Percentiles rank a stretch among this genome's conserved stretches.
phyloP scores from a whole-genome alignment of 1,284 basidiomycete genomes.

The Cutaneotrichosporon sp. region DNA sequence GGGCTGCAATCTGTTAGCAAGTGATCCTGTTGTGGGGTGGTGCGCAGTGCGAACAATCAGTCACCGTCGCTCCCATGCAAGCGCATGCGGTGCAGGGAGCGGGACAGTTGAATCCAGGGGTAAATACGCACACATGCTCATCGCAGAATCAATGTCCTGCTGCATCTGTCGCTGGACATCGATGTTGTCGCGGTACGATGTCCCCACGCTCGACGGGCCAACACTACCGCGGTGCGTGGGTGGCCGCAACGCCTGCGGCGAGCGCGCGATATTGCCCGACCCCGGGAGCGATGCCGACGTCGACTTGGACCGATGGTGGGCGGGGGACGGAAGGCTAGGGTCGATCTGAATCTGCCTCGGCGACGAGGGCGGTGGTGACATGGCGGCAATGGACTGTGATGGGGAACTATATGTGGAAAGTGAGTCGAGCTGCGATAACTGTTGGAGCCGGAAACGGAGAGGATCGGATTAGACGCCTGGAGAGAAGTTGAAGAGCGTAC shows the following conservation, averaged over 20 bases:
- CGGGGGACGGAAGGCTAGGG: constrained; percentile 19
- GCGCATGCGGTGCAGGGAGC: too few relatives aligned
- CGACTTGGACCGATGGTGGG: constrained; percentile 17
- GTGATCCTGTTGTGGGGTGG: too few relatives aligned
- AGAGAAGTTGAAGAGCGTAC: too few relatives aligned
- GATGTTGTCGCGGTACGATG: constrained; percentile 24
- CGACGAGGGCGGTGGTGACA: constrained; percentile 24
- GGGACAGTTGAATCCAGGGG: too few relatives aligned
- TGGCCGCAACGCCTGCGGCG: constrained; percentile 26
- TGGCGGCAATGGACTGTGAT: not conserved
- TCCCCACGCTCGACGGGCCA: not conserved
- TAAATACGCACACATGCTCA: constrained; percentile 46
- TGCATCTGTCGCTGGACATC: constrained; percentile 39
- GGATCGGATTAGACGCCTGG: too few relatives aligned
- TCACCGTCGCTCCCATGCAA: too few relatives aligned
- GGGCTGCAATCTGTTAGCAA: constrained; percentile 19
- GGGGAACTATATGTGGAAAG: not conserved
- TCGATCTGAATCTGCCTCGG: constrained; percentile 30
- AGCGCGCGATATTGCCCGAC: constrained; percentile 13
- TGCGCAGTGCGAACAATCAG: too few relatives aligned
- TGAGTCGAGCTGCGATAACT: too few relatives aligned
- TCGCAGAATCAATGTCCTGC: constrained; percentile 46
- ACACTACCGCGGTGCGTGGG: constrained; percentile 2
- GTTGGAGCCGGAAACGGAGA: too few relatives aligned
- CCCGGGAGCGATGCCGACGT: constrained; percentile 5